Conservation (phyloP, 2,329 filamentous ascomycete genomes). For the Xylariaceae sp. region DNA sequence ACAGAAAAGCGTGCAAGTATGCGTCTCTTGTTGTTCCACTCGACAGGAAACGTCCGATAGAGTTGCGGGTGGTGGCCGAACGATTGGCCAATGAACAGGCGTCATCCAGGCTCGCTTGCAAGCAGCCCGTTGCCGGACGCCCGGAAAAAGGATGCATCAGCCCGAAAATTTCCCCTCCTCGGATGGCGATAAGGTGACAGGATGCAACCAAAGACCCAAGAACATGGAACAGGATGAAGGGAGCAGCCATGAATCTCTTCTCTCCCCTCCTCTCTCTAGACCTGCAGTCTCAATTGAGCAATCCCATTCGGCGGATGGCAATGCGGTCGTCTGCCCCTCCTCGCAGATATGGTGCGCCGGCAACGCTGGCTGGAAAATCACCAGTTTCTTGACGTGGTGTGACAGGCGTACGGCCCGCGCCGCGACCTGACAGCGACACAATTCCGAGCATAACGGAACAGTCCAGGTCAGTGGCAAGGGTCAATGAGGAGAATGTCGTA, state of each 20-base stretch:
- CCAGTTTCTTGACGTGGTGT: not conserved
- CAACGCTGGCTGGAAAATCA: not conserved
- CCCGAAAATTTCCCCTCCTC: not conserved
- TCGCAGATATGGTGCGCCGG: not conserved
- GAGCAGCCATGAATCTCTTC: not conserved
- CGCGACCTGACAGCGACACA: not conserved
- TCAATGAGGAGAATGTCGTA: too few species aligned
- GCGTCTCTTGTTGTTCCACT: not conserved
- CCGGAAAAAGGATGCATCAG: not conserved
- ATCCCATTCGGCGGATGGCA: not conserved
- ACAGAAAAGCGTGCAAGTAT: not conserved
- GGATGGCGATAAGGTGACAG: not conserved
- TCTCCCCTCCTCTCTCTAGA: not conserved
- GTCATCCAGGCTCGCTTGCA: not conserved
- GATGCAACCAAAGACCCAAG: constrained; percentile 15
- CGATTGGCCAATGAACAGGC: not conserved
- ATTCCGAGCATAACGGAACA: too few species aligned
- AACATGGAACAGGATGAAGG: constrained; percentile 5
- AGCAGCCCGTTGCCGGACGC: not conserved
- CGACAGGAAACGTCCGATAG: not conserved
- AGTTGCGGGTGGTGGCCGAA: not conserved
- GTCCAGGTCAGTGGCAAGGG: too few species aligned
- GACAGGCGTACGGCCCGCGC: not conserved
- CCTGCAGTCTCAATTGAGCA: not conserved
- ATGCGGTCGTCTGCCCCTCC: not conserved